A percentile compares a stretch with the other conserved stretches of the same genome.
These are phyloP conservation scores for Dendrocalamus sinicus DNA, from an alignment of 176 grass and related monocot species.

Conservation along the genomic window DNA sequence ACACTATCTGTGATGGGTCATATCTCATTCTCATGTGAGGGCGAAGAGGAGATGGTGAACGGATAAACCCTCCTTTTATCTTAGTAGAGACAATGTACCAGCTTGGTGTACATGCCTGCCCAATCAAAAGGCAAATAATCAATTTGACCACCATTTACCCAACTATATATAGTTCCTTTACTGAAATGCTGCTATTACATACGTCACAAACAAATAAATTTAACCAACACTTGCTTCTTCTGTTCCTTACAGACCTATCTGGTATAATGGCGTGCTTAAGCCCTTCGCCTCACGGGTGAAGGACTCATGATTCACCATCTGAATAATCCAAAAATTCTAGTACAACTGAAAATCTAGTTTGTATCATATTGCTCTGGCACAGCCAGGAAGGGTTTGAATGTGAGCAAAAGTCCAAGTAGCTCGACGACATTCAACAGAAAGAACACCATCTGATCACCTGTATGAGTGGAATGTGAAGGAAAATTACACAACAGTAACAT, in stretches of 20 bases:
- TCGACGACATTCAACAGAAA: conserved; percentile 64
- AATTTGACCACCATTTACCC: conserved; percentile 4
- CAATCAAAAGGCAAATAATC: neutral
- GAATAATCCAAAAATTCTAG: neutral
- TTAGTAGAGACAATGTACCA: neutral
- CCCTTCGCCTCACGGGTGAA: neutral
- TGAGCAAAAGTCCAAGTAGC: conserved; percentile 58
- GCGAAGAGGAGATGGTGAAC: too few species aligned
- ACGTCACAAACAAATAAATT: neutral
- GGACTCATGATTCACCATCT: conserved; percentile 3
- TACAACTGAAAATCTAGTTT: conserved; percentile 12
- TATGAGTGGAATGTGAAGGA: neutral
- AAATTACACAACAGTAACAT: neutral
- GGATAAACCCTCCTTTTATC: too few species aligned
- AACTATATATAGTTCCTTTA: neutral
- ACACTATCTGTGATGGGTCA: too few species aligned
- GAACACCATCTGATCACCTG: conserved; percentile 82
- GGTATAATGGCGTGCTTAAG: neutral
- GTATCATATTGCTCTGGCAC: conserved; percentile 31
- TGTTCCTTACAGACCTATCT: neutral
- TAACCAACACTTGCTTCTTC: neutral
- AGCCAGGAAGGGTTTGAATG: conserved; percentile 66
- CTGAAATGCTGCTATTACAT: conserved; percentile 8
- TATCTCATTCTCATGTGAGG: too few species aligned
- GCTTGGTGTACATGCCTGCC: neutral